Evolutionary conservation across 129 eudicot species (phyloP).

Genomic region (Flaveria sonorensis): DNA sequence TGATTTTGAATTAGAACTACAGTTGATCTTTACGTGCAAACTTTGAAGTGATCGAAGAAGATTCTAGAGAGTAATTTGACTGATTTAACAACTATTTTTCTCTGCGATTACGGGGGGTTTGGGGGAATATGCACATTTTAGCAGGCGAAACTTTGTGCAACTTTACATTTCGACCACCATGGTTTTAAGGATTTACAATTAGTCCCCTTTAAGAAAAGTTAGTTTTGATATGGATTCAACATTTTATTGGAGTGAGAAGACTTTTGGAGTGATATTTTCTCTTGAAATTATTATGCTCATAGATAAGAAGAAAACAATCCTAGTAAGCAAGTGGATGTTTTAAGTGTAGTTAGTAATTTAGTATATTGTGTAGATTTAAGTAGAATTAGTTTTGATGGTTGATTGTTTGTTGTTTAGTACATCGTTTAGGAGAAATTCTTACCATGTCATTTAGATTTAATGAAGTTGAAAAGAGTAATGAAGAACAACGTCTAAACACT

Average conservation of each 20-base stretch:
- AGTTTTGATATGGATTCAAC: neutral
- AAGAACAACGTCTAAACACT: too few relatives aligned
- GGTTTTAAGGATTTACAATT: neutral
- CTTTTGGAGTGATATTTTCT: neutral
- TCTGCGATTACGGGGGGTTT: neutral
- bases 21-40: constrained; percentile 1
- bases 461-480: too few relatives aligned
- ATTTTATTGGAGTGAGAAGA: neutral
- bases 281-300: neutral
- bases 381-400: too few relatives aligned
- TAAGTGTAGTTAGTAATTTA: too few relatives aligned
- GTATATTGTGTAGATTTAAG: too few relatives aligned
- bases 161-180: neutral
- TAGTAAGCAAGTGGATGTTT: too few relatives aligned
- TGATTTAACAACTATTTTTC: neutral
- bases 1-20: constrained; percentile 1
- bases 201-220: neutral
- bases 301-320: neutral
- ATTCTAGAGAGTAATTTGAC: constrained; percentile 14
- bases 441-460: too few relatives aligned
- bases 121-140: neutral
- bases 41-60: constrained; percentile 29
- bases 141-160: constrained; percentile 4
- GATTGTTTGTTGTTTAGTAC: too few relatives aligned
- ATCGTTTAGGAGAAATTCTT: too few relatives aligned